A percentile compares a stretch with the other conserved stretches of the same genome.
phyloP scores from a whole-genome alignment of 1,284 basidiomycete species.

The Ceratobasidium sp. region DNA sequence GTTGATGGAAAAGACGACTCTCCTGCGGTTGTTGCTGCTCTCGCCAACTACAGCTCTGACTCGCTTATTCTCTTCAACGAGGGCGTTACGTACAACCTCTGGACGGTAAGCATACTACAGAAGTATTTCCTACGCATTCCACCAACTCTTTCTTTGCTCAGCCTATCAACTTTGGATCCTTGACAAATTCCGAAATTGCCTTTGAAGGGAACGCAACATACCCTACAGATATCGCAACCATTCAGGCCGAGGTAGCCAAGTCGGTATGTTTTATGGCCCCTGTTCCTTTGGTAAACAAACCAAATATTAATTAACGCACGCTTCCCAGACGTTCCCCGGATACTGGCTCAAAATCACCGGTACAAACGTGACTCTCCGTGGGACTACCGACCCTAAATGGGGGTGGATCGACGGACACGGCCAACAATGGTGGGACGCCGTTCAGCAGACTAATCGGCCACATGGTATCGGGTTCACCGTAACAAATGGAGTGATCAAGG shows the following conservation, averaged over 20 bases:
- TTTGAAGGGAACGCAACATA: slow-evolving; percentile 66
- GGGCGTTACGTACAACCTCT: slow-evolving; percentile 63
- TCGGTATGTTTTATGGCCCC: slow-evolving; percentile 52
- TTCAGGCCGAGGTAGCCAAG: slow-evolving; percentile 59
- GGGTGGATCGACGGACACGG: slow-evolving; percentile 68
- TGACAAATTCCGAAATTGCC: slow-evolving; percentile 63
- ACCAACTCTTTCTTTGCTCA: background rate
- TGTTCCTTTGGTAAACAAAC: background rate
- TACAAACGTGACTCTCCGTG: slow-evolving; percentile 63
- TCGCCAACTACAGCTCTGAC: slow-evolving; percentile 55
- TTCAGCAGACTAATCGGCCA: slow-evolving; percentile 52
- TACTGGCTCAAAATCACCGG: slow-evolving; percentile 57
- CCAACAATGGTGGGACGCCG: slow-evolving; percentile 68
- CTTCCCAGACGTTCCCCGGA: slow-evolving; percentile 55
- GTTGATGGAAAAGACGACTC: slow-evolving; percentile 58
- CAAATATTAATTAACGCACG: background rate
- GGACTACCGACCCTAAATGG: slow-evolving; percentile 60
- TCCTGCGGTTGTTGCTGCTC: slow-evolving; percentile 55
- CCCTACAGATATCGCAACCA: slow-evolving; percentile 59
- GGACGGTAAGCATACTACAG: slow-evolving; percentile 28
- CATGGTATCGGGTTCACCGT: slow-evolving; percentile 48
- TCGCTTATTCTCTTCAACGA: slow-evolving; percentile 63
- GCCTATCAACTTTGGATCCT: slow-evolving; percentile 60
- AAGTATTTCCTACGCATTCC: background rate
- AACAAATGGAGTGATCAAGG: slow-evolving; percentile 59